A percentile compares a stretch with the other conserved stretches of the same genome.
Conservation (phyloP, 257 asterid species). For the Ligustrum vulgare region DNA sequence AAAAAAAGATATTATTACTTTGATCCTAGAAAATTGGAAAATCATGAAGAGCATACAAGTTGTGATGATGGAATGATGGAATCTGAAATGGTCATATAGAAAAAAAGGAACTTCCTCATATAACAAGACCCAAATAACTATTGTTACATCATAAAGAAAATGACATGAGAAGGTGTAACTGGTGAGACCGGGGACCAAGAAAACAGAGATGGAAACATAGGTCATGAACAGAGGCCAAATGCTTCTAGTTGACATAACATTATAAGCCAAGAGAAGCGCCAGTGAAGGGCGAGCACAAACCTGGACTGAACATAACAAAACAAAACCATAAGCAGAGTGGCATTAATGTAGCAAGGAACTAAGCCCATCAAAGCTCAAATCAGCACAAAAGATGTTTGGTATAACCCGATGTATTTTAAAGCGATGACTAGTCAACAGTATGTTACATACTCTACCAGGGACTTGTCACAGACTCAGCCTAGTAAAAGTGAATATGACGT, state of each 20-base stretch:
- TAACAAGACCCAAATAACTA: not conserved
- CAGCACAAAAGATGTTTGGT: not conserved
- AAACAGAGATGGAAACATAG: not conserved
- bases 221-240: not conserved
- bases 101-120: not conserved
- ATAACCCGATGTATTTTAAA: too few species aligned
- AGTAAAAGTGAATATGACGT: not conserved
- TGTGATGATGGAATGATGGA: not conserved
- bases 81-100: not conserved
- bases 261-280: not conserved
- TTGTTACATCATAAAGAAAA: not conserved
- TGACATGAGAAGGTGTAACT: not conserved
- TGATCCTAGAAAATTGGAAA: slow-evolving; percentile 1
- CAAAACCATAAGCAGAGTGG: not conserved
- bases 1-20: not conserved
- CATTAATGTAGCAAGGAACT: not conserved
- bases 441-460: not conserved
- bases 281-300: not conserved
- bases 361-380: not conserved
- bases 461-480: not conserved
- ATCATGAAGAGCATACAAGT: not conserved
- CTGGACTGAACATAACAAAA: not conserved
- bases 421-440: not conserved
- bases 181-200: not conserved
- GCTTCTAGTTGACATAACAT: not conserved